Conservation (phyloP, 345 rosid genomes). For the Bruguiera gymnorhiza region DNA sequence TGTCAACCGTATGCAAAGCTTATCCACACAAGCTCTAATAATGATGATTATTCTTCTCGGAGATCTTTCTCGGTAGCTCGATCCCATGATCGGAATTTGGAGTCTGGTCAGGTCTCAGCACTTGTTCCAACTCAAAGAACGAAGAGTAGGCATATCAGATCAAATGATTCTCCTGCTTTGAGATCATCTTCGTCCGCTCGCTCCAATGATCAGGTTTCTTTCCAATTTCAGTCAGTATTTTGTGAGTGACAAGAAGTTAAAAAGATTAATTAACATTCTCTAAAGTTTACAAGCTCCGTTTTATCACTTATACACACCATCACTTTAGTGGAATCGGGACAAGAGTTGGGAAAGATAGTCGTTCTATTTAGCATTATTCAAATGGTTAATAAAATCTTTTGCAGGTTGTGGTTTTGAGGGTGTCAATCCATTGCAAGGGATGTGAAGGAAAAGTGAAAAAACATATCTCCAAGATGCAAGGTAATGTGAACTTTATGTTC, state of each 20-base stretch:
- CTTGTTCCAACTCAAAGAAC: background rate
- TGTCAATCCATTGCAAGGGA: constrained; percentile 92
- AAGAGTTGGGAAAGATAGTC: too few relatives aligned
- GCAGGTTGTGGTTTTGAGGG: constrained; percentile 84
- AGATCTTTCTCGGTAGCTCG: constrained; percentile 9
- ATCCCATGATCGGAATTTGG: background rate
- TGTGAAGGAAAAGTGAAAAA: constrained; percentile 94
- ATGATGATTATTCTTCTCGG: constrained; percentile 18
- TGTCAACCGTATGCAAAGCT: constrained; percentile 17
- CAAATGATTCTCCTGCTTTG: constrained; percentile 20
- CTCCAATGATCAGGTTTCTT: constrained; percentile 56
- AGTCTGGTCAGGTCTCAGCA: background rate
- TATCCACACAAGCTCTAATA: constrained; percentile 7
- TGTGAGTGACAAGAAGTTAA: background rate
- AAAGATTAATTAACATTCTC: background rate
- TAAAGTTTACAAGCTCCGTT: background rate
- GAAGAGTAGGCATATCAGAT: background rate
- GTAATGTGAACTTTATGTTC: constrained; percentile 18
- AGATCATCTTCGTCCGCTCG: constrained; percentile 40
- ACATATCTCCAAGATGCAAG: constrained; percentile 94
- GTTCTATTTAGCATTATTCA: too few relatives aligned
- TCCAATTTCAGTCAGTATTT: background rate
- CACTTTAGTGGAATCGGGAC: too few relatives aligned
- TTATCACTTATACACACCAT: too few relatives aligned
- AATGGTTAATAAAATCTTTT: background rate